Evolutionary conservation across 2,329 filamentous ascomycete genomes (phyloP), one percentile per base, ranked within the genome.

Genomic region (Teratosphaeria zuluensis): DNA sequence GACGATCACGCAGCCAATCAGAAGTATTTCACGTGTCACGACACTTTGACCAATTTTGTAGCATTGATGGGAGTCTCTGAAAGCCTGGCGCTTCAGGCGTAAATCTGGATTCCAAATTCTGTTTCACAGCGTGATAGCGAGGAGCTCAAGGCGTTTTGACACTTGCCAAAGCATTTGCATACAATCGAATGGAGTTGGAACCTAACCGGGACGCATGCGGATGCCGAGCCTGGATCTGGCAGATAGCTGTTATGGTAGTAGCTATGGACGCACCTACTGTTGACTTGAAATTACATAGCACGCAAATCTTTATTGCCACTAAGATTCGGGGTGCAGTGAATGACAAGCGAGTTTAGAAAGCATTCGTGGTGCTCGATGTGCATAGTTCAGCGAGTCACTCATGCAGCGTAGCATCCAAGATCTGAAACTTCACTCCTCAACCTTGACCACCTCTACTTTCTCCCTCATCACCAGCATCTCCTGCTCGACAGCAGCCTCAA

Each of bases 1-100:
- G 24, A 28, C 24, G 24, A 28, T 28, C 4, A 28, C 24, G 24
- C 24, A 28, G 24, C 24, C 24, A 28, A 4, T 61, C 42, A 42
- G 56, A 53, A 51, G 51, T 35, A 52, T 57, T 56, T 64, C 30
- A 68, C 62, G 66, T 67, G 55, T 63, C 58, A 64, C 60, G 63
- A 65, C 32, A 54, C 57, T 32, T 35, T 19, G 63, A 63, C 62
- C 58, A 59, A 61, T 32, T 59, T 58, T 60, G 53, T 51, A 32
- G 53, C 24, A 24, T 53, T 55, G 16, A 33, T 33, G 35, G 59
- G 58, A 32, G 24, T 35, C 58, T 62, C 59, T 48, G 58, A 64
- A 53, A 66, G 65, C 64, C 65, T 64, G 65, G 64, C 63, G 64
- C 65, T 66, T 54, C 61, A 65, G 62, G 65, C 62, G 62, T 30